Evolutionary conservation across 1,139 yeast genomes (phyloP).

Genomic region (Yamadazyma mexicana): DNA sequence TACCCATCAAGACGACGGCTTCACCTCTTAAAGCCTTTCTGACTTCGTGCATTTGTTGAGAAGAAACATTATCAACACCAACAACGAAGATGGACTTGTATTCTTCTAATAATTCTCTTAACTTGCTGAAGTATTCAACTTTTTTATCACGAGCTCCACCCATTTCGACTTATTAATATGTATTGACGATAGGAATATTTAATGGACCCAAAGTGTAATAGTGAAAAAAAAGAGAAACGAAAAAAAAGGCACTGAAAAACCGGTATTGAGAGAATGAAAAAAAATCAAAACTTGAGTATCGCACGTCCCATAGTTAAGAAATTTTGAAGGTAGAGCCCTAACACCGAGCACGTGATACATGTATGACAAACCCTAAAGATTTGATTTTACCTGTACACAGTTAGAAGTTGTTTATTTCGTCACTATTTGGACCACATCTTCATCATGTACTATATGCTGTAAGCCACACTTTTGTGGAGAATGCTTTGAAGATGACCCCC

Average conservation of each 20-base stretch:
- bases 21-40: slow-evolving; percentile 95
- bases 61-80: slow-evolving; percentile 99
- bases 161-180: slow-evolving; percentile 80
- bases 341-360: slow-evolving; percentile 7
- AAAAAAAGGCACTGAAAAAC: no score
- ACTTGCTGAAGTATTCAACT: slow-evolving; percentile 90
- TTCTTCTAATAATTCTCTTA: slow-evolving; percentile 93
- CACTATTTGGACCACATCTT: slow-evolving; percentile 89
- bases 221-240: slow-evolving; percentile 9
- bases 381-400: neutral
- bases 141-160: slow-evolving; percentile 99
- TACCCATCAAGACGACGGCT: slow-evolving; percentile 98
- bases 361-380: neutral
- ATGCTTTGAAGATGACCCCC: slow-evolving; percentile 96
- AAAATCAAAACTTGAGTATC: neutral
- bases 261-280: no score
- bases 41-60: slow-evolving; percentile 99
- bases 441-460: slow-evolving; percentile 80
- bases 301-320: neutral
- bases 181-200: slow-evolving; percentile 91
- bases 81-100: slow-evolving; percentile 98
- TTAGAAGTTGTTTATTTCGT: slow-evolving; percentile 56
- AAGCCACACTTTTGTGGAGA: slow-evolving; percentile 97
- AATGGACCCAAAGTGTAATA: slow-evolving; percentile 51
- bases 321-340: slow-evolving; percentile 4